Base-by-base conservation (phyloP, 2,329 filamentous ascomycete genomes). In the Chaetomiaceae sp. region DNA sequence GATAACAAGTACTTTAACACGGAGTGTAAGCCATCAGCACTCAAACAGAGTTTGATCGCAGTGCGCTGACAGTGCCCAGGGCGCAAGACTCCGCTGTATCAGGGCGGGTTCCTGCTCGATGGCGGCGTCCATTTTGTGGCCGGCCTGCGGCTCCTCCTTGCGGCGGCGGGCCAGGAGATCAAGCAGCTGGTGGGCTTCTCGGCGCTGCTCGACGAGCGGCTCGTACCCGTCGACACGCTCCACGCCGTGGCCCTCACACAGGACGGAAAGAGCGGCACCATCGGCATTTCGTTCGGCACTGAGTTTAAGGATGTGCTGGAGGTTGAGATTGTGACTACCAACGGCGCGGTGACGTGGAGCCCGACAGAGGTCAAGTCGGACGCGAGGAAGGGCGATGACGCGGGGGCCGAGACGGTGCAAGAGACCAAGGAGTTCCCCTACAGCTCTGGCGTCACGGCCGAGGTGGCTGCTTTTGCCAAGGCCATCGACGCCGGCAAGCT, bases 91-190 rank as follows among this genome's bases (percentile, higher is more conserved):
- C 86, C 87, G 1, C 73, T 78, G 46, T 79, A 88, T 63, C 86
- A 89, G 66, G 87, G 87, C 48, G 87, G 87, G 0, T 90, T 89
- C 63, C 65, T 90, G 48, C 77, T 91, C 2, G 87, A 91, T 62
- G 85, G 81, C 13, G 87, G 87, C 38, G 85, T 91, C 21, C 87
- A 91, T 66, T 83, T 80, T 54, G 72, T 83, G 6, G 86, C 86
- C 7, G 82, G 70, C 0, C 73, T 84, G 44, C 73, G 86, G 14
- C 65, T 78, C 27, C 63, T 91, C 37, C 69, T 89, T 2, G 71
- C 73, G 16, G 54, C 67, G 0, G 69, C 71, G 4, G 69, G 70
- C 14, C 65, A 76, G 41, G 68, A 73, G 8, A 69, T 78, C 23
- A 66, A 68, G 12, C 70, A 67, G 30, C 66, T 85, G 3, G 70